Evolutionary conservation across 2,329 filamentous ascomycete species (phyloP).

Genomic region (Epicoccum nigrum): DNA sequence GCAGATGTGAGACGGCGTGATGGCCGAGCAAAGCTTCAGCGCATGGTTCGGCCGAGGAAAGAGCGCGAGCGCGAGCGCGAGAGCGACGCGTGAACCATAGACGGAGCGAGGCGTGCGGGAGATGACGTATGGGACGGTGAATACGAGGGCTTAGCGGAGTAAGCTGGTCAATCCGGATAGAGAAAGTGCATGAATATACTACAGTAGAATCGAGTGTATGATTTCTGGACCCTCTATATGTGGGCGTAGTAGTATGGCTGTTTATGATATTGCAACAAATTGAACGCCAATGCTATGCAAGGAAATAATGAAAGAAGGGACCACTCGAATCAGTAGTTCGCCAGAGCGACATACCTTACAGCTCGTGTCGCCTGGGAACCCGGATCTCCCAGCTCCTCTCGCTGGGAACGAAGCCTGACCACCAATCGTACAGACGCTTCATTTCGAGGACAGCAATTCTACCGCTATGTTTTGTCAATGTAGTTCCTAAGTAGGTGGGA

Average conservation of each 20-base stretch:
- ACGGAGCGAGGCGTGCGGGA: too few species aligned
- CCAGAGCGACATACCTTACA: slow-evolving; percentile 19
- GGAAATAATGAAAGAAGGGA: not conserved
- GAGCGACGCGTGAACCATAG: not conserved
- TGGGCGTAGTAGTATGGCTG: too few species aligned
- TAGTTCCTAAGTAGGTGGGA: not conserved
- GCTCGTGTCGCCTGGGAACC: slow-evolving; percentile 36
- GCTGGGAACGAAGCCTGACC: slow-evolving; percentile 66
- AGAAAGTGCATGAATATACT: too few species aligned
- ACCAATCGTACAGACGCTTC: slow-evolving; percentile 64
- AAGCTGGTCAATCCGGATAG: too few species aligned
- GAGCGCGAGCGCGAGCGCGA: not conserved
- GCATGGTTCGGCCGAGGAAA: slow-evolving; percentile 9
- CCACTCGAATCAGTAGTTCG: not conserved
- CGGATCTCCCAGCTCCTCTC: slow-evolving; percentile 62
- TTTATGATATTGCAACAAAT: not conserved
- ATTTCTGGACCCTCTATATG: too few species aligned
- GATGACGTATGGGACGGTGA: slow-evolving; percentile 6
- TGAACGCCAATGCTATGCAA: slow-evolving; percentile 25
- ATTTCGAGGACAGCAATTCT: slow-evolving; percentile 61
- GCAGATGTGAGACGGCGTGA: too few species aligned
- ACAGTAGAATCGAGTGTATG: too few species aligned
- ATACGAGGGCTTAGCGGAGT: not conserved
- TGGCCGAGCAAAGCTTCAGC: too few species aligned
- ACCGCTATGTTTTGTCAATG: slow-evolving; percentile 47